phyloP scores from a whole-genome alignment of 2,329 filamentous ascomycete genomes.

The Aspergillus neoniger region DNA sequence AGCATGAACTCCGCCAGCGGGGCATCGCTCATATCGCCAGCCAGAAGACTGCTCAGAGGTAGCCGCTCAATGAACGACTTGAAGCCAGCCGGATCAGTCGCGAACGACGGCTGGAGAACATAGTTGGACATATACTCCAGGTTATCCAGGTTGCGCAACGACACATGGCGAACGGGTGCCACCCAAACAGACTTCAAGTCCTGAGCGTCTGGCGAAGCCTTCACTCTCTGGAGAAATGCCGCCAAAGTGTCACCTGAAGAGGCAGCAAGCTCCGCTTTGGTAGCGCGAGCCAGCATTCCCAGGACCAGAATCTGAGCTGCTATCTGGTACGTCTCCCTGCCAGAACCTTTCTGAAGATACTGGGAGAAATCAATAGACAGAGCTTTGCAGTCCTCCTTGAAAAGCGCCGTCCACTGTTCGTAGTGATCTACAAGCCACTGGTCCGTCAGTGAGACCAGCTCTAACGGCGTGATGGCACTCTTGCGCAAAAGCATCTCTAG shows the following conservation, averaged over 20 bases:
- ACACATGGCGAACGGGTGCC: conserved; percentile 36
- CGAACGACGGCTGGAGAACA: conserved; percentile 40
- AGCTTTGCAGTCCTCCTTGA: conserved; percentile 36
- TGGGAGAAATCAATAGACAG: conserved; percentile 29
- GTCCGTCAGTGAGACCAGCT: conserved; percentile 33
- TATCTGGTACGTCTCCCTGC: conserved; percentile 13
- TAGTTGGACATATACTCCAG: conserved; percentile 40
- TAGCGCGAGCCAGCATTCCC: conserved; percentile 35
- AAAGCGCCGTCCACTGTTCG: conserved; percentile 34
- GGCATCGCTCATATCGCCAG: conserved; percentile 48
- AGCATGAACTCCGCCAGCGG: conserved; percentile 59
- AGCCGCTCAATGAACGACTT: conserved; percentile 58
- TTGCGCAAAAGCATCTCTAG: conserved; percentile 43
- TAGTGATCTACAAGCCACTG: conserved; percentile 38
- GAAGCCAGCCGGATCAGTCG: conserved; percentile 36
- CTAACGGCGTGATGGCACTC: conserved; percentile 34
- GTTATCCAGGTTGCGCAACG: conserved; percentile 38
- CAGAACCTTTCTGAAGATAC: conserved; percentile 21
- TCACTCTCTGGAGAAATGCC: conserved; percentile 33
- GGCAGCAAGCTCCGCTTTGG: conserved; percentile 32
- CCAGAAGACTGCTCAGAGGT: conserved; percentile 54
- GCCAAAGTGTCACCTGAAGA: conserved; percentile 32
- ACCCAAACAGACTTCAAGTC: conserved; percentile 37
- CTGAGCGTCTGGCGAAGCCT: conserved; percentile 12
- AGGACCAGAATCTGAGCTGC: conserved; percentile 36